Conservation (phyloP, 345 rosid species). For the Raphanus raphanistrum region DNA sequence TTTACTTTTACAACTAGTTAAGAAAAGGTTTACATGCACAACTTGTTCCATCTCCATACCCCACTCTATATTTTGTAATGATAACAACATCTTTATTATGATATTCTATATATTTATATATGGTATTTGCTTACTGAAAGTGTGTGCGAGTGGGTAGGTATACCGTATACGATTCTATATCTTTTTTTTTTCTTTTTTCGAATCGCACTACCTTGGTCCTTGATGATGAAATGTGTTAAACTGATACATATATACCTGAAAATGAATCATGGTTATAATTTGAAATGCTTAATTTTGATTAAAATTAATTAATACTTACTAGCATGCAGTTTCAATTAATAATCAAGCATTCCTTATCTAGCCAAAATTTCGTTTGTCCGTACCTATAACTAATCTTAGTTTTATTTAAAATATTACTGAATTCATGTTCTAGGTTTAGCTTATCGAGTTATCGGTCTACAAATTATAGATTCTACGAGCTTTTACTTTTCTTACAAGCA, state of each 20-base stretch:
- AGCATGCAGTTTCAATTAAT: neutral
- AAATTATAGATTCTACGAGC: neutral
- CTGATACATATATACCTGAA: neutral
- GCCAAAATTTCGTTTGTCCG: neutral
- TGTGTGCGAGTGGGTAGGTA: constrained; percentile 39
- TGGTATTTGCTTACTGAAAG: constrained; percentile 18
- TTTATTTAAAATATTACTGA: neutral
- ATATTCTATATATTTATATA: neutral
- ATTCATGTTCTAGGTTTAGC: neutral
- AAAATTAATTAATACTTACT: neutral
- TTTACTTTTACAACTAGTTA: neutral
- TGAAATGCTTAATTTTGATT: neutral
- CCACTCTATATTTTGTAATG: neutral
- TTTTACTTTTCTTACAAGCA: neutral
- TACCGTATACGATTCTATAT: constrained; percentile 34
- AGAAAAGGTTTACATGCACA: neutral
- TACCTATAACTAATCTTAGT: neutral
- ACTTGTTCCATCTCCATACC: neutral
- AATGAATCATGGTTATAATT: neutral
- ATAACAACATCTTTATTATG: neutral
- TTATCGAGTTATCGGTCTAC: neutral
- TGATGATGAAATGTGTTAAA: neutral
- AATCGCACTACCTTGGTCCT: constrained; percentile 26
- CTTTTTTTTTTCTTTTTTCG: constrained; percentile 11
- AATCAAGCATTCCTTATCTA: neutral